Evolutionary conservation across 805 yeast species (phyloP).

Genomic region (Monosporozyma siamensis): DNA sequence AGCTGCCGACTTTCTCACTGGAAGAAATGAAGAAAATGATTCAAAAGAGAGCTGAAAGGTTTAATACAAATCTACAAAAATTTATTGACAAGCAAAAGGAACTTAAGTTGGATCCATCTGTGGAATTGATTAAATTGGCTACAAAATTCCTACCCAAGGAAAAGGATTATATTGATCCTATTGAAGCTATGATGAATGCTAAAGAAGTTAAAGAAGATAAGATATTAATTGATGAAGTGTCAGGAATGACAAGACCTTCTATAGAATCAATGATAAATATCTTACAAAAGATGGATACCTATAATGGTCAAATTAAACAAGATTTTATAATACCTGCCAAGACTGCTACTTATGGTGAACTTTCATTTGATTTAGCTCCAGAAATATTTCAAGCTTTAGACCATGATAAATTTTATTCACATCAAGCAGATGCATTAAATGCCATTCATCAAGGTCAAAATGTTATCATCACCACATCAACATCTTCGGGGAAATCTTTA

Average conservation of each 20-base stretch:
- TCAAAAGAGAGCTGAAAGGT: conserved; percentile 44
- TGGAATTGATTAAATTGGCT: conserved; percentile 32
- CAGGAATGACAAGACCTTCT: conserved; percentile 30
- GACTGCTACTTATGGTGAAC: conserved; percentile 36
- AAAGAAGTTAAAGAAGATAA: conserved; percentile 18
- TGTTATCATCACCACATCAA: conserved; percentile 86
- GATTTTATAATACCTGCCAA: conserved; percentile 40
- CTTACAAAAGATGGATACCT: conserved; percentile 41
- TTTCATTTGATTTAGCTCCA: conserved; percentile 40
- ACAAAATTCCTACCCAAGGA: conserved; percentile 38
- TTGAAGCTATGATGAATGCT: conserved; percentile 42
- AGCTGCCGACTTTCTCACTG: conserved; percentile 41
- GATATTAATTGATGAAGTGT: conserved; percentile 19
- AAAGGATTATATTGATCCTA: conserved; percentile 49
- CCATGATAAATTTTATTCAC: conserved; percentile 52
- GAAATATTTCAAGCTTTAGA: conserved; percentile 45
- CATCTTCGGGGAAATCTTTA: conserved; percentile 92
- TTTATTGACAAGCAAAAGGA: conserved; percentile 30
- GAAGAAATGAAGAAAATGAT: conserved; percentile 56
- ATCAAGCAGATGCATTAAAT: conserved; percentile 73
- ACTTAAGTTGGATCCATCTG: conserved; percentile 34
- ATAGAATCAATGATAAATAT: conserved; percentile 42
- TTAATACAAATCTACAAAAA: conserved; percentile 32
- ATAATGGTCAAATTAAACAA: conserved; percentile 53
- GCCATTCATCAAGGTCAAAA: conserved; percentile 47